Base-by-base conservation (phyloP, 139 green algal species). In the Coelastrella sp. region DNA sequence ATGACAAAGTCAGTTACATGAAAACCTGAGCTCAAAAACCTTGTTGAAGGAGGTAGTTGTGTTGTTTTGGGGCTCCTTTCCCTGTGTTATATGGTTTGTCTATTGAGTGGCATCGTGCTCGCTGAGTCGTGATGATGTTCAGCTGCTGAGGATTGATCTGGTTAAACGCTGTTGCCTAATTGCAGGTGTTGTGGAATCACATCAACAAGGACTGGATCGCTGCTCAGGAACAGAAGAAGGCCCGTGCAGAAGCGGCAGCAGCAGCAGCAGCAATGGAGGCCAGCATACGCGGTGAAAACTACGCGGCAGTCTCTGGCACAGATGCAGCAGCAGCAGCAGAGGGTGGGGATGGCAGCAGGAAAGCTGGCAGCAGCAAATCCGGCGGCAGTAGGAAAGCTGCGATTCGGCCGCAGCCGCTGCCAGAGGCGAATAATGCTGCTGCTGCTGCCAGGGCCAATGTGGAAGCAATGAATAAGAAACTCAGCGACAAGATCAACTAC, bases 401-500 rank as follows among this genome's bases (percentile, higher is more conserved):
- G 5, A 66, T 71, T 59, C 47, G 84, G 54, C 84, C 84, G 77
- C 65, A 87, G 86, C 20, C 79, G 54, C 58, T 91, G 16, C 85
- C 84, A 19, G 74, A 88, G 22, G 92, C 91, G 4, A 92, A 93
- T 22, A 92, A 83, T 61, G 92, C 91, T n/a, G 80, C 83, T 13
- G 92, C 94, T 80, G 96, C 95, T 58, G 92, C 95, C 3, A 87
- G 92, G 54, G 89, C 91, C 73, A 95, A 97, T 91, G 90, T 98
- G 56, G 93, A 95, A 66, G 57, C 92, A 76, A 13, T 47, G 5
- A 80, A 77, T 23, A 95, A 95, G 78, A 97, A 97, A 86, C 92
- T 98, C 64, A 95, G 88, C 66, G 95, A 92, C 83, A 98, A 98
- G 90, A 98, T 98, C 92, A 98, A 99, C 95, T 98, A 98, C 93